These are phyloP conservation scores for Penicillium verrucosum DNA, from an alignment of 2,329 filamentous ascomycete species.

Conservation along the genomic window DNA sequence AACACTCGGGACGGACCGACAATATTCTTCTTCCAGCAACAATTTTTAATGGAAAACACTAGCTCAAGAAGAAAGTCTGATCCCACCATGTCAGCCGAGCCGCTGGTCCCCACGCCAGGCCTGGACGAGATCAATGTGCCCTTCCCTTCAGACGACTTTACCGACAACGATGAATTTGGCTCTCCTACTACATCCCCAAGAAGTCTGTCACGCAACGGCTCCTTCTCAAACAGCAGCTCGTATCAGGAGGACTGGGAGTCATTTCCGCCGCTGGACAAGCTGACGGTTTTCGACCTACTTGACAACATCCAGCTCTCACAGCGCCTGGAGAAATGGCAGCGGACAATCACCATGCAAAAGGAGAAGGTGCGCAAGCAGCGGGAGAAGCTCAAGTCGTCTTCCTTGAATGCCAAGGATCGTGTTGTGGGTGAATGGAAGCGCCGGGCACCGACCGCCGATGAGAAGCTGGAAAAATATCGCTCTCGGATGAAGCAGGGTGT, in stretches of 20 bases:
- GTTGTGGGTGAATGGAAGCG: constrained; percentile 92
- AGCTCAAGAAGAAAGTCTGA: constrained; percentile 25
- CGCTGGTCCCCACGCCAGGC: constrained; percentile 25
- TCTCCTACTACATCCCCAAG: constrained; percentile 31
- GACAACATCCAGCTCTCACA: constrained; percentile 89
- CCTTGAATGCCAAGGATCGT: constrained; percentile 75
- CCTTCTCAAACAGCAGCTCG: constrained; percentile 79
- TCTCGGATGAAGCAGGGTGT: constrained; percentile 83
- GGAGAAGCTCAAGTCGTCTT: constrained; percentile 72
- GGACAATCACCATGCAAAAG: constrained; percentile 74
- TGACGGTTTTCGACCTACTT: constrained; percentile 88
- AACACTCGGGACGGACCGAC: constrained; percentile 35
- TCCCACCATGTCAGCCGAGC: constrained; percentile 20
- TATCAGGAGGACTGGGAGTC: constrained; percentile 85
- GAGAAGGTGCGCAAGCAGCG: constrained; percentile 80
- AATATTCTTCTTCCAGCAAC: constrained; percentile 38
- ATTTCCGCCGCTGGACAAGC: constrained; percentile 81
- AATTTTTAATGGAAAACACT: constrained; percentile 34
- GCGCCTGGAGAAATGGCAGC: constrained; percentile 86
- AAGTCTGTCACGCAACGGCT: constrained; percentile 68
- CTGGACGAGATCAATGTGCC: constrained; percentile 26
- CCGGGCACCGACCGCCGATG: constrained; percentile 79
- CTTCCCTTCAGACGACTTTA: constrained; percentile 29
- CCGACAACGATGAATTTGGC: constrained; percentile 28
- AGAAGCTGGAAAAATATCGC: constrained; percentile 87